Percentiles rank a stretch among this genome's conserved stretches.
Conservation (phyloP, 768 basidiomycete genomes). For the Gymnopilus junonius region DNA sequence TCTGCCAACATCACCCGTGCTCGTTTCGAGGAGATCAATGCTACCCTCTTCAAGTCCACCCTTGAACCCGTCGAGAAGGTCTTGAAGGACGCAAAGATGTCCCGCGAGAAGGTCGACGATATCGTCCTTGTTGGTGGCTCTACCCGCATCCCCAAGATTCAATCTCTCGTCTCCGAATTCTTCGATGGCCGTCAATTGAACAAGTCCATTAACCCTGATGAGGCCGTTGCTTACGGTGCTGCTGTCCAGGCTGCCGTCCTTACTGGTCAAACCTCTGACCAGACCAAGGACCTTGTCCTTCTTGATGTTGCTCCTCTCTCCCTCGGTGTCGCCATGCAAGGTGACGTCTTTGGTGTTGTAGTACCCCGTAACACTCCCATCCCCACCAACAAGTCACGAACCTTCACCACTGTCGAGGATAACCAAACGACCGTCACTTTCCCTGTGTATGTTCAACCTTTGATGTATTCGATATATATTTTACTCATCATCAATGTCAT, state of each 20-base stretch:
- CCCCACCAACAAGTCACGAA: constrained; percentile 98
- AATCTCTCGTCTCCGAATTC: constrained; percentile 97
- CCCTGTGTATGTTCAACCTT: constrained; percentile 75
- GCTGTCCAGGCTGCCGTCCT: constrained; percentile 99
- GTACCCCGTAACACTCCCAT: constrained; percentile 99
- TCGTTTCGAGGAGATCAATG: constrained; percentile 99
- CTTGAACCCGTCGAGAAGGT: constrained; percentile 99
- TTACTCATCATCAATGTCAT: neutral
- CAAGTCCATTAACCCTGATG: constrained; percentile 99
- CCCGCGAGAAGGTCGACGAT: constrained; percentile 96
- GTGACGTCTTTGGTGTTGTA: constrained; percentile 99
- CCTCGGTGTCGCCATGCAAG: constrained; percentile 99
- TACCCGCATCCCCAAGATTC: constrained; percentile 99
- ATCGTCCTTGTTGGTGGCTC: constrained; percentile 99
- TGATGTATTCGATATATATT: constrained; percentile 8
- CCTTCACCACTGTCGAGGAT: constrained; percentile 99
- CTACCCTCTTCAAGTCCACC: constrained; percentile 92
- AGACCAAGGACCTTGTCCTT: constrained; percentile 97
- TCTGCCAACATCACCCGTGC: constrained; percentile 98
- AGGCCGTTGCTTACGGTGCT: constrained; percentile 99
- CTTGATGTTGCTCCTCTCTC: constrained; percentile 98
- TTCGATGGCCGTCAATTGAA: constrained; percentile 98
- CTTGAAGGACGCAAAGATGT: constrained; percentile 97
- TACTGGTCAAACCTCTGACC: constrained; percentile 97
- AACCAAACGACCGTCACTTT: constrained; percentile 99